Evolutionary conservation across 805 yeast genomes (phyloP), one percentile per base, ranked within the genome.

Genomic region (Kazachstania africana): DNA sequence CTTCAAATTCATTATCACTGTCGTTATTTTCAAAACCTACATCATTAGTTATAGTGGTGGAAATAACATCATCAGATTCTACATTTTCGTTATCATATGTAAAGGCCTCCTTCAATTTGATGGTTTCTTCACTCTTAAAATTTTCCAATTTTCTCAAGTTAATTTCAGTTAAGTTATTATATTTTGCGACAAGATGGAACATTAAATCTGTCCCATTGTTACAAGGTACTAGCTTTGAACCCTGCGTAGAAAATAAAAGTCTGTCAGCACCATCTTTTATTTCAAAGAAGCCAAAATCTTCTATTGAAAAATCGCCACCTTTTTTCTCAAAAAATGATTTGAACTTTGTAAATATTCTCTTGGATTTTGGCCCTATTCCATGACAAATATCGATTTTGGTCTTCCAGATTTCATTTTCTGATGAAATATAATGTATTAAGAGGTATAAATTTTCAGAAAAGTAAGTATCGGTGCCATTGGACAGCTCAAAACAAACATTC

Each of bases 361-460:
- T 23, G 10, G 25, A 25, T 15, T 25, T 12, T 16, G 36, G 36
- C 5, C 36, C 36, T n/a, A 33, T 33, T 12, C 36, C 36, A 20
- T 29, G 16, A 3, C 23, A 29, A 5, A 33, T 28, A 5, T 23
- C 9, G 4, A 33, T 28, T 4, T 19, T 19, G 10, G 17, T 19
- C 15, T 24, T 12, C 3, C 21, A 3, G 2, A 5, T 16, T 13
- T 5, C 14, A 9, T 26, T 19, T 20, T 13, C 20, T 12, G 16
- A 29, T n/a, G n/a, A n/a, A n/a, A n/a, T n/a, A n/a, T n/a, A n/a
- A n/a, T n/a, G n/a, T 12, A 33, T 29, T 4, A 17, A 13, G 2
- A 33, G 16, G 12, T 25, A 15, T 6, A 33, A 22, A 16, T 26
- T 24, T 8, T 33, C 16, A 13, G 26, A 13, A 14, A n/a, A 25